Evolutionary conservation across 2,329 filamentous ascomycete species (phyloP), one percentile per base, ranked within the genome.

Genomic region (Didymellaceae sp.): DNA sequence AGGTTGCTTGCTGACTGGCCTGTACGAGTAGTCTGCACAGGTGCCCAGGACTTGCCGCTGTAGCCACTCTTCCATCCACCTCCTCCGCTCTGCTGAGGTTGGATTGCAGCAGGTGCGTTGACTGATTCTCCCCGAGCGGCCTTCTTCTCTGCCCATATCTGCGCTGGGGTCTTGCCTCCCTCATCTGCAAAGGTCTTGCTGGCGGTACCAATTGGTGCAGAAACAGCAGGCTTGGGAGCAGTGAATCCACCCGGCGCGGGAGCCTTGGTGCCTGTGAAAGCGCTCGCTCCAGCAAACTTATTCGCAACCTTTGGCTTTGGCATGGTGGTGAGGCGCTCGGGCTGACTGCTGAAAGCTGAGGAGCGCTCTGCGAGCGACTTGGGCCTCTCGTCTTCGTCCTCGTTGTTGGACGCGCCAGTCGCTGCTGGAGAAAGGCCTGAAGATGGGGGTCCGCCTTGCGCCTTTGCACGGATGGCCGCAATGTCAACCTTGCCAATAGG

Each of bases 101-200:
- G 61, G 6, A 72, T 51, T 10, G 73, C 67, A 33, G 82, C 68
- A 16, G 78, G 72, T 41, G 79, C 73, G 21, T 78, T 75, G 40
- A 81, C 77, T 41, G 71, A 60, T 17, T 82, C 85, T 50, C 87
- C 82, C 71, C 94, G 86, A 54, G 86, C 87, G 28, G 90, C 93
- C 79, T 97, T 97, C 79, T 92, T 96, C 79, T 99, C 94, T 0
- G 93, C 93, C 94, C 94, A 99, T 26, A 96, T 77, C 74, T 99
- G 94, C 22, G 94, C 92, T 6, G 94, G 94, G 5, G 94, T 97
- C 80, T 97, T 99, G 55, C 94, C 94, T 57, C 89, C 92, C 72
- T 95, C 81, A 61, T 97, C 92, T 13, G 94, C 94, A 78, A 97
- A 99, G 0, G 91, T 96, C 66, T 91, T 87, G 76, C 91, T 95